These are phyloP conservation scores for Pterocarpus santalinus DNA, from an alignment of 306 rosid species.

Conservation along the genomic window DNA sequence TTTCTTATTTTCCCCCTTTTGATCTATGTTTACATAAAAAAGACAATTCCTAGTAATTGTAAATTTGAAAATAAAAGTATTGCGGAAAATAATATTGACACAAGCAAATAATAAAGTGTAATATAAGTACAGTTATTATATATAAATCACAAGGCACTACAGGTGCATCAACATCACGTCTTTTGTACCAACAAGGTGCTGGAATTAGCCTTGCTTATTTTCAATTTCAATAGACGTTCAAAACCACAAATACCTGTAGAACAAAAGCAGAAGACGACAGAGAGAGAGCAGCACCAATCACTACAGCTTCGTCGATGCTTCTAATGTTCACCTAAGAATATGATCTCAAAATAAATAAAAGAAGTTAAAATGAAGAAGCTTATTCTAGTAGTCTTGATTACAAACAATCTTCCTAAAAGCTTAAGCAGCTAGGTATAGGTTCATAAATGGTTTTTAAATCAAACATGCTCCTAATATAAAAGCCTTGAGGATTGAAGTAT, in stretches of 20 bases:
- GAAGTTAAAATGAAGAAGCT: slow-evolving; percentile 35
- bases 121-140: slow-evolving; percentile 31
- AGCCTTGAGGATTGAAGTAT: slow-evolving; percentile 8
- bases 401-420: slow-evolving; percentile 30
- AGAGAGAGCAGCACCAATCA: slow-evolving; percentile 99
- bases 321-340: slow-evolving; percentile 89
- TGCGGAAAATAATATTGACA: neutral
- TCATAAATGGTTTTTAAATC: slow-evolving; percentile 4
- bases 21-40: neutral
- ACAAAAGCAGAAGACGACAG: slow-evolving; percentile 98
- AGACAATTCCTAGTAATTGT: slow-evolving; percentile 1
- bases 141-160: slow-evolving; percentile 35
- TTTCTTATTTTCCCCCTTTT: neutral
- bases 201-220: slow-evolving; percentile 21
- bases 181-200: slow-evolving; percentile 23
- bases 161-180: slow-evolving; percentile 33
- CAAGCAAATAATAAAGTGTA: neutral
- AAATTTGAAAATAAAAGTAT: slow-evolving; percentile 6
- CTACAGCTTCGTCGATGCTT: slow-evolving; percentile 96
- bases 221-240: slow-evolving; percentile 7
- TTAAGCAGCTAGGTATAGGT: slow-evolving; percentile 9
- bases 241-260: slow-evolving; percentile 75
- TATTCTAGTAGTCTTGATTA: slow-evolving; percentile 21
- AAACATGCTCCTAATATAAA: slow-evolving; percentile 1
- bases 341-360: slow-evolving; percentile 39